A percentile compares a stretch with the other conserved stretches of the same genome.
These are phyloP conservation scores for Chrysopogon serrulatus DNA, from an alignment of 176 grass and related monocot species.

Conservation along the genomic window DNA sequence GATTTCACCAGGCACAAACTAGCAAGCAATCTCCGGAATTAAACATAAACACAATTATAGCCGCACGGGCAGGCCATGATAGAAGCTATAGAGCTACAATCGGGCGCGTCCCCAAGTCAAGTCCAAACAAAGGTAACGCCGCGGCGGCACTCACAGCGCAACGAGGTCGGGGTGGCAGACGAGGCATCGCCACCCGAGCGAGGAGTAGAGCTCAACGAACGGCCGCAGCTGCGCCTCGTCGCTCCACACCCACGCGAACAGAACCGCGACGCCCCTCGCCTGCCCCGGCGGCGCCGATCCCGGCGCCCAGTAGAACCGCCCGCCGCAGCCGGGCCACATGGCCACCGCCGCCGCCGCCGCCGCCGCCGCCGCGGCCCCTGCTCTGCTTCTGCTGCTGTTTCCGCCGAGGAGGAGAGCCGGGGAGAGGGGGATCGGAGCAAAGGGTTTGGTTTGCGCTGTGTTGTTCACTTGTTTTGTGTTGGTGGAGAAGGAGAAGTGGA, in stretches of 20 bases:
- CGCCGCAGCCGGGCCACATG: conserved; percentile 82
- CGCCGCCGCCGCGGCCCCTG: too few relatives aligned
- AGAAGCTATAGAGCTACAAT: not conserved
- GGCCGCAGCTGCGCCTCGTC: conserved; percentile 74
- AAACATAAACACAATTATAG: not conserved
- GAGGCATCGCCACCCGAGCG: conserved; percentile 80
- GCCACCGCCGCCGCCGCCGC: not conserved
- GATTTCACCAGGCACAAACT: not conserved
- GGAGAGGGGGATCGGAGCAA: conserved; percentile 26
- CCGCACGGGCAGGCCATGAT: not conserved
- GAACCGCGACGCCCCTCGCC: conserved; percentile 62
- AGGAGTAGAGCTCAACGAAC: conserved; percentile 82
- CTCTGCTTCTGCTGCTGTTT: not conserved
- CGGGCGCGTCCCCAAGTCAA: not conserved
- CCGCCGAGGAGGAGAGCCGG: not conserved
- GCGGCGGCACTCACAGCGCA: conserved; percentile 51
- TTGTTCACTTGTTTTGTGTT: conserved; percentile 6
- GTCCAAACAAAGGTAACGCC: not conserved
- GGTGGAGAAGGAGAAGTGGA: conserved; percentile 28
- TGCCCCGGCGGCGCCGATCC: conserved; percentile 31
- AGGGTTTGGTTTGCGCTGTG: conserved; percentile 12
- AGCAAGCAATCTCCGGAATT: not conserved
- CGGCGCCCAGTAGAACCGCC: conserved; percentile 68
- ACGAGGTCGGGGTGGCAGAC: conserved; percentile 92
- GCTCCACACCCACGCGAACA: conserved; percentile 90